Base-by-base conservation (phyloP, 306 rosid species). In the Medicago arabica region DNA sequence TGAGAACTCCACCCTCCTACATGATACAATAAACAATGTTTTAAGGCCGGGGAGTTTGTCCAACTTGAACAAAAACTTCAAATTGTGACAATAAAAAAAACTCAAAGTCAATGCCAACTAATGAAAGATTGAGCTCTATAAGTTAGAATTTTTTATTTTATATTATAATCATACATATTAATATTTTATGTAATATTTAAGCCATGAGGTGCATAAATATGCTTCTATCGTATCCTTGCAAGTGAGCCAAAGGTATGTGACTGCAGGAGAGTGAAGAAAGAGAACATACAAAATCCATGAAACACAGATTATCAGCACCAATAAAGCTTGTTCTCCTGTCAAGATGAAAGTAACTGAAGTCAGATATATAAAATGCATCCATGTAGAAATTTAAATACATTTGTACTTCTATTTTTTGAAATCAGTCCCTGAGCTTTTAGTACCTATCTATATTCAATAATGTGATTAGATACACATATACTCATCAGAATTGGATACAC, bases 231-330 rank as follows among this genome's bases (percentile, higher is more conserved):
- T 17, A 51, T 50, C 16, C 36, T 41, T 40, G 12, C 66, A 58
- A 59, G 49, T 66, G 67, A 76, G 39, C 44, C 44, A 75, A 53
- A 28, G 7, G 70, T 36, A 11, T 57, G 50, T 34, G 65, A 51
- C 40, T 18, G 71, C 58, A 75, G n/a, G 50, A 69, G 67, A 36
- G 62, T 44, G 53, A 64, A 54, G 61, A 46, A 61, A 78, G 75
- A 82, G 63, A 84, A 88, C 95, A 68, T 90, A 90, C 97, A 10
- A 81, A 74, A n/a, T n/a, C n/a, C n/a, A n/a, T n/a, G n/a, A n/a
- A n/a, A n/a, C n/a, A n/a, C n/a, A n/a, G n/a, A n/a, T n/a, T n/a
- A n/a, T n/a, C n/a, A n/a, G n/a, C n/a, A n/a, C n/a, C n/a, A n/a
- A n/a, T n/a, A n/a, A n/a, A n/a, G n/a, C n/a, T n/a, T n/a, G n/a